Percentiles rank a stretch among this genome's conserved stretches.
Evolutionary conservation across 805 yeast species (phyloP).

Genomic region (Candida awuae): DNA sequence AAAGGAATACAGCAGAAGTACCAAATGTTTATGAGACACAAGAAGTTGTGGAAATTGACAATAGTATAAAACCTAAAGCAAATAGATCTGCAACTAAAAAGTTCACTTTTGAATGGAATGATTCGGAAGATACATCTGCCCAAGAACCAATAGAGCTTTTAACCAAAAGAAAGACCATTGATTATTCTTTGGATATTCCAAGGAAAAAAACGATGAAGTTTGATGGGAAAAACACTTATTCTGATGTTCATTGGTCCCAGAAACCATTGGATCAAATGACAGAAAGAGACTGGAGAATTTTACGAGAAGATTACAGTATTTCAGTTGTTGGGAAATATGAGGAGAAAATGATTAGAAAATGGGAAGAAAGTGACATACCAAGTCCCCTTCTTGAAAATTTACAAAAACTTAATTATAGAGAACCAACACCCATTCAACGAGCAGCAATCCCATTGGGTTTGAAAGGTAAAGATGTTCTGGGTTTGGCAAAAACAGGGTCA

Average conservation of each 20-base stretch:
- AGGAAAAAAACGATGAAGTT: constrained; percentile 7
- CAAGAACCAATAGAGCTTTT: constrained; percentile 35
- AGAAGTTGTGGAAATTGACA: background rate
- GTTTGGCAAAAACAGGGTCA: constrained; percentile 94
- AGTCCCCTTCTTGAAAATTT: constrained; percentile 28
- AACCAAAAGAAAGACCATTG: constrained; percentile 21
- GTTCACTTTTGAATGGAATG: constrained; percentile 66
- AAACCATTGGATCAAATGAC: constrained; percentile 63
- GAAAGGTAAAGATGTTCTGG: constrained; percentile 58
- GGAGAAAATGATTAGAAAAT: constrained; percentile 57
- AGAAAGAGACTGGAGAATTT: constrained; percentile 81
- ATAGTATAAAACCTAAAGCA: constrained; percentile 11
- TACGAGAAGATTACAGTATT: constrained; percentile 71
- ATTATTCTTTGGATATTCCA: constrained; percentile 7
- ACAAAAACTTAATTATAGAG: constrained; percentile 35
- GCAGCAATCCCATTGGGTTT: constrained; percentile 74
- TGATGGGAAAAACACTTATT: too few species aligned
- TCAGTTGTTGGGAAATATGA: constrained; percentile 42
- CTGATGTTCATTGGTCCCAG: constrained; percentile 62
- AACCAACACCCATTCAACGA: constrained; percentile 88
- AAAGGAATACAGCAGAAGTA: too few species aligned
- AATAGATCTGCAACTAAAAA: too few species aligned
- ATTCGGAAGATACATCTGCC: constrained; percentile 54
- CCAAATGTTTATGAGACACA: background rate
- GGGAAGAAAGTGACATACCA: constrained; percentile 61